phyloP scores from a whole-genome alignment of 257 asterid species.

The Solanum boliviense region DNA sequence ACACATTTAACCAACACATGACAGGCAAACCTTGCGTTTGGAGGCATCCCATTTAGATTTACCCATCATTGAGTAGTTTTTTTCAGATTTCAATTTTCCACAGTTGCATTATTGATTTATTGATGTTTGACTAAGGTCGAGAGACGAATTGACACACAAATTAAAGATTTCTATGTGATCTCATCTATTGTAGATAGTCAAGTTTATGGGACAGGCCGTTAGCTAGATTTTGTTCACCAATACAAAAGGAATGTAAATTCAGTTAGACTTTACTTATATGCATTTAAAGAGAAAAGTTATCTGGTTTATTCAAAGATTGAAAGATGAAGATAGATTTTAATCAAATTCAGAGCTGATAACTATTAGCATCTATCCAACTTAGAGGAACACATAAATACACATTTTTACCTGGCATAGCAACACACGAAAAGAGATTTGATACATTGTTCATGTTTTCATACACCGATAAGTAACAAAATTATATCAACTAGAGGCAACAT shows the following conservation, averaged over 20 bases:
- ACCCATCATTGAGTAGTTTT: not conserved
- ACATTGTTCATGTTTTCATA: not conserved
- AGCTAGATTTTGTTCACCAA: not conserved
- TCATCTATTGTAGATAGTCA: not conserved
- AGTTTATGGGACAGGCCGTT: not conserved
- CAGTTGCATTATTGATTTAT: not conserved
- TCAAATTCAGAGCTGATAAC: not conserved
- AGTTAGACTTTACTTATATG: not conserved
- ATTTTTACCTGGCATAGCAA: not conserved
- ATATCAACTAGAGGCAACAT: not conserved
- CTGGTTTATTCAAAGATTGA: not conserved
- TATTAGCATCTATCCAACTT: not conserved
- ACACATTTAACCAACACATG: not conserved
- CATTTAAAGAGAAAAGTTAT: not conserved
- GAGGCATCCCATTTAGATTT: not conserved
- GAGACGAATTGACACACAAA: not conserved
- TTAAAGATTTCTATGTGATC: not conserved
- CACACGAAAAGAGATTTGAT: not conserved
- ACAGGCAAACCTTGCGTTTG: not conserved
- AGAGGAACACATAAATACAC: not conserved
- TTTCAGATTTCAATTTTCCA: not conserved
- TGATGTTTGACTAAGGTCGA: not conserved
- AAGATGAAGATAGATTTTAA: not conserved
- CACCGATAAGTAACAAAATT: not conserved
- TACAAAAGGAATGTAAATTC: not conserved